Conservation (phyloP, 179 eudicot genomes). For the Patellifolia procumbens region DNA sequence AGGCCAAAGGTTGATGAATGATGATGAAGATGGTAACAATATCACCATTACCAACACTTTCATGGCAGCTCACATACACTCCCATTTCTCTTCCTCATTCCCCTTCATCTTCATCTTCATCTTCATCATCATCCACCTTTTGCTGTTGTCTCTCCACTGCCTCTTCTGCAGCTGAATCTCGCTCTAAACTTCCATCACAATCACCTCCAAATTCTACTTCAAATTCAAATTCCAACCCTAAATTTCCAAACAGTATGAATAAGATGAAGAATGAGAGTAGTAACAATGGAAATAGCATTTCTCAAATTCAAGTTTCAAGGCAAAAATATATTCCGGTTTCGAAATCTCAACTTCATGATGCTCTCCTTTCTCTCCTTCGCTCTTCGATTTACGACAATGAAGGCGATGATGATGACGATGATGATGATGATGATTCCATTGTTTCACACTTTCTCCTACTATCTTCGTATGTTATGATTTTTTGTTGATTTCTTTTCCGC, state of each 20-base stretch:
- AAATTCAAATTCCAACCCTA: background rate
- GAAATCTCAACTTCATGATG: slow-evolving; percentile 62
- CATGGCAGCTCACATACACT: background rate
- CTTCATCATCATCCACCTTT: background rate
- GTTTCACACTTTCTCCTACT: too few relatives aligned
- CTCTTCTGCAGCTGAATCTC: slow-evolving; percentile 15
- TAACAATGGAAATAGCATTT: slow-evolving; percentile 13
- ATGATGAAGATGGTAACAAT: slow-evolving; percentile 10
- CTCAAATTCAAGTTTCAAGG: slow-evolving; percentile 70
- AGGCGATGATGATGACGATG: background rate
- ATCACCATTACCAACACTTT: slow-evolving; percentile 8
- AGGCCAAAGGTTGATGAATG: too few relatives aligned
- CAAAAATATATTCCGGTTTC: slow-evolving; percentile 64
- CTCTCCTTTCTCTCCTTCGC: slow-evolving; percentile 43
- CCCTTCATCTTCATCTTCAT: slow-evolving; percentile 3
- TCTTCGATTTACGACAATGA: background rate
- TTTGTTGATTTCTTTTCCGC: background rate
- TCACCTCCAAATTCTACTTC: slow-evolving; percentile 9
- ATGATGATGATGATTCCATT: too few relatives aligned
- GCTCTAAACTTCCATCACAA: background rate
- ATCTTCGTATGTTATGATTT: background rate
- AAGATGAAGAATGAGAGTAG: background rate
- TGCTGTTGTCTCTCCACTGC: slow-evolving; percentile 13
- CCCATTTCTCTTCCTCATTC: background rate
- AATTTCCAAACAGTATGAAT: background rate